These are phyloP conservation scores for Ascochyta viciae-villosae DNA, from an alignment of 2,329 filamentous ascomycete species.

Conservation along the genomic window DNA sequence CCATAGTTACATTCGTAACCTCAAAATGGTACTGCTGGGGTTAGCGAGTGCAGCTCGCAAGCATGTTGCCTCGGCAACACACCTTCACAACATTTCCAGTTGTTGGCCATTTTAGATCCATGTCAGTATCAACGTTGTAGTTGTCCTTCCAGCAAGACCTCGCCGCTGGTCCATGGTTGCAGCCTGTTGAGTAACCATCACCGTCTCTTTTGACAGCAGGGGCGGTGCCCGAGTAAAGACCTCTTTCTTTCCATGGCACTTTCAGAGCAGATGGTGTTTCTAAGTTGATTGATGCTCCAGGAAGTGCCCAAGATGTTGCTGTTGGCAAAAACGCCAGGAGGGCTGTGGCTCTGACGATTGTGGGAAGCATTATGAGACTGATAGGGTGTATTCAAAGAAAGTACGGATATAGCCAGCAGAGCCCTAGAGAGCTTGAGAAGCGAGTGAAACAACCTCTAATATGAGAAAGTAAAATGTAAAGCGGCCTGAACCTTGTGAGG, in stretches of 20 bases:
- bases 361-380: constrained; percentile 18
- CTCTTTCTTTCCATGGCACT: constrained; percentile 35
- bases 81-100: constrained; percentile 50
- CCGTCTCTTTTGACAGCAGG: constrained; percentile 11
- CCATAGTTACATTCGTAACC: constrained; percentile 52
- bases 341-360: constrained; percentile 17
- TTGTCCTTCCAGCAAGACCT: constrained; percentile 36
- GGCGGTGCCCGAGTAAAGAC: constrained; percentile 18
- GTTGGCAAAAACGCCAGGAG: constrained; percentile 25
- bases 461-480: constrained; percentile 6
- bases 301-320: constrained; percentile 27
- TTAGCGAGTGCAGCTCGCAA: constrained; percentile 4
- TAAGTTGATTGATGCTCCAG: constrained; percentile 3
- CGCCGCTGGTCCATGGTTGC: constrained; percentile 31
- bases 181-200: constrained; percentile 23
- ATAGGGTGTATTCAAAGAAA: constrained; percentile 7
- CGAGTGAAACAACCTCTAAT: constrained; percentile 12
- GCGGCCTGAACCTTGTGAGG: constrained; percentile 11
- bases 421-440: constrained; percentile 1
- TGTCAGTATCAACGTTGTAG: constrained; percentile 54
- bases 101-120: constrained; percentile 51
- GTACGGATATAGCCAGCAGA: constrained; percentile 4
- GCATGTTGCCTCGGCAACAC: constrained; percentile 1
- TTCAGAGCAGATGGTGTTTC: constrained; percentile 14
- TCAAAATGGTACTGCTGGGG: constrained; percentile 52